Base-by-base conservation (phyloP, 352 stramenopile species). In the Globisporangium polare region DNA sequence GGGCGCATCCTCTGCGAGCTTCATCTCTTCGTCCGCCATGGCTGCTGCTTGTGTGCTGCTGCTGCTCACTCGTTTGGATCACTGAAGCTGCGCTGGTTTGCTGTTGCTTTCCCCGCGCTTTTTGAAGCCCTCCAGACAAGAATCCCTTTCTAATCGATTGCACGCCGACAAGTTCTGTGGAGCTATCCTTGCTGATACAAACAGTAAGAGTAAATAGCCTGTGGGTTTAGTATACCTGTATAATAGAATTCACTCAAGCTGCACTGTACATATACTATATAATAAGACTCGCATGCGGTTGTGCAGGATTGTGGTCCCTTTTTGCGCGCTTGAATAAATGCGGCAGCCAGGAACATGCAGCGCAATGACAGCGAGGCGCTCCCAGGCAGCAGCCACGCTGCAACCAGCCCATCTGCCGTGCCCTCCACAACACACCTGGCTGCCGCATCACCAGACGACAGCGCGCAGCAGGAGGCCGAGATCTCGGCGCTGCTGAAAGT, bases 401-500 rank as follows among this genome's bases (percentile, higher is more conserved):
- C 27, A 18, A 18, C 20, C 15, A 37, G 15, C 26, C 7, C 13
- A 20, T 37, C 47, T 4, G 18, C 27, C 15, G 6, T 26, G 37
- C 17, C 49, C 13, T 7, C 18, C 7, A 24, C 17, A 10, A 10
- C 17, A 10, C 26, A 5, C 2, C 29, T 3, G 22, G 4, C 2
- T 18, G n/a, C 12, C 7, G 18, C 31, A 24, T 1, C 43, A 39
- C 15, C 3, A 2, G 37, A 22, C 26, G 47, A 42, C 8, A 13
- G 3, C 15, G 35, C 26, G n/a, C 26, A 37, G 1, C 51, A n/a
- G 33, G 65, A 74, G 42, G 70, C 68, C 37, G 64, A 86, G 58
- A 72, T 88, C 47, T 90, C 83, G n/a, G 64, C 74, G 47, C 26
- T 75, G 8, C 69, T 92, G 61, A 75, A 71, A 31, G 72, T 76